Evolutionary conservation across 1,284 basidiomycete genomes (phyloP), one percentile per base, ranked within the genome.

Genomic region (Wolfiporia cocos): DNA sequence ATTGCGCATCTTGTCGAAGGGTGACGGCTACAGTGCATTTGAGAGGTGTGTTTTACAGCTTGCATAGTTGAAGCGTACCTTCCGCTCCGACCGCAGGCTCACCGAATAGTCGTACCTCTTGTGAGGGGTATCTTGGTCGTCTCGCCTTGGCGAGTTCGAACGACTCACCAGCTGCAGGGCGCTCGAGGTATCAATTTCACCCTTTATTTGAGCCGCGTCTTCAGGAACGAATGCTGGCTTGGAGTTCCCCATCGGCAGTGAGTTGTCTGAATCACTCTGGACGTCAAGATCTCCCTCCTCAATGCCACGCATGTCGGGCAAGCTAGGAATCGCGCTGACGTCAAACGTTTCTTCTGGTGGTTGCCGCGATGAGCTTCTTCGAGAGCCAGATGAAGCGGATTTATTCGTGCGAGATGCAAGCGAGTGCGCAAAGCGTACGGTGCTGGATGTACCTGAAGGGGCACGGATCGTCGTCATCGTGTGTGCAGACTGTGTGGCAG

Each of bases 401-500:
- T 67, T 43, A 61, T 67, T 39, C 42, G 67, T 53, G 55, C 67
- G 48, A 51, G 60, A 59, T 32, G 73, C 72, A 42, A 86, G 71
- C 1, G 86, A 86, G 39, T 71, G 71, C 0, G 83, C 81, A 55
- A 87, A 86, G n/a, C 84, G 73, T n/a, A 73, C 69, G 2, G 81
- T 74, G 52, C 82, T 85, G 3, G 71, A 72, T 9, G 74, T 70
- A 52, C 76, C 81, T 0, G 74, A 72, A 23, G 73, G 67, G 0
- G 72, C 63, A 32, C 73, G 70, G 20, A 78, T 64, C 0, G 77
- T 76, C 2, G 59, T 57, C 43, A 55, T 69, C 10, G 65, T 65
- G 42, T 74, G 68, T 4, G 57, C 57, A 1, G 71, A 69, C 6
- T 67, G 57, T 2, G 70, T 59, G 1, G 73, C 67, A 15, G 84